A percentile compares a stretch with the other conserved stretches of the same genome.
Evolutionary conservation across 2,329 filamentous ascomycete species (phyloP).

Genomic region (Aspergillus transmontanensis): DNA sequence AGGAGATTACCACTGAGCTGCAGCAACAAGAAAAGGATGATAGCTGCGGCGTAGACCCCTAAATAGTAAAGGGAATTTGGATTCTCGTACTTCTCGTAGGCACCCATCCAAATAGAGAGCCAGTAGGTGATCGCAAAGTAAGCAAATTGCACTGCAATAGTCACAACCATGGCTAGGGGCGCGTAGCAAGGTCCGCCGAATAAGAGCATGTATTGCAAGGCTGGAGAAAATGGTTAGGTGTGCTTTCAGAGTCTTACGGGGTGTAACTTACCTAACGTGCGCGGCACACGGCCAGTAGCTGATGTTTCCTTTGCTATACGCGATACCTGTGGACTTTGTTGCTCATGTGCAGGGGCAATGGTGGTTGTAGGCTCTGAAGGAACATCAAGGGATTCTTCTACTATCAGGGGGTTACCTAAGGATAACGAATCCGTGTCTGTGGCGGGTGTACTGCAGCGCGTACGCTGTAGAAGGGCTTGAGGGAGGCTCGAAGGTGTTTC

Average conservation of each 20-base stretch:
- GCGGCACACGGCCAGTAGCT: constrained; percentile 26
- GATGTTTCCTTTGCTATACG: constrained; percentile 26
- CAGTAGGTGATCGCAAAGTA: constrained; percentile 34
- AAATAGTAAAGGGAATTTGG: constrained; percentile 50
- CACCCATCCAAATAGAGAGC: constrained; percentile 33
- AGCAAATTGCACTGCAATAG: constrained; percentile 26
- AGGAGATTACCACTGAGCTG: constrained; percentile 32
- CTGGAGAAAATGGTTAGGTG: constrained; percentile 10
- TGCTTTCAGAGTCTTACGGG: too few species aligned
- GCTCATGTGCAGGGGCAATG: constrained; percentile 4
- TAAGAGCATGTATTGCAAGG: constrained; percentile 28
- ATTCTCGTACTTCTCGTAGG: constrained; percentile 21
- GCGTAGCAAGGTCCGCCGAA: constrained; percentile 29
- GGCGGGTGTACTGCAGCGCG: constrained; percentile 11
- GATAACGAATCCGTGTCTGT: constrained; percentile 5
- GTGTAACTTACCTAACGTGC: constrained; percentile 25
- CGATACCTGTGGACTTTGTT: constrained; percentile 10
- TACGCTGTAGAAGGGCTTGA: constrained; percentile 1
- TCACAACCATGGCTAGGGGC: constrained; percentile 20
- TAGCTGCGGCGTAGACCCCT: constrained; percentile 54
- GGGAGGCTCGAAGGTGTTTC: constrained; percentile 6
- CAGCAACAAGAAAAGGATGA: constrained; percentile 35
- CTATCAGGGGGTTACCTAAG: neutral
- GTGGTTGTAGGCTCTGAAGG: constrained; percentile 11
- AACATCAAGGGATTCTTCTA: constrained; percentile 8